Evolutionary conservation across 2,329 filamentous ascomycete species (phyloP), one percentile per base, ranked within the genome.

Genomic region (Trichoderma sp.): DNA sequence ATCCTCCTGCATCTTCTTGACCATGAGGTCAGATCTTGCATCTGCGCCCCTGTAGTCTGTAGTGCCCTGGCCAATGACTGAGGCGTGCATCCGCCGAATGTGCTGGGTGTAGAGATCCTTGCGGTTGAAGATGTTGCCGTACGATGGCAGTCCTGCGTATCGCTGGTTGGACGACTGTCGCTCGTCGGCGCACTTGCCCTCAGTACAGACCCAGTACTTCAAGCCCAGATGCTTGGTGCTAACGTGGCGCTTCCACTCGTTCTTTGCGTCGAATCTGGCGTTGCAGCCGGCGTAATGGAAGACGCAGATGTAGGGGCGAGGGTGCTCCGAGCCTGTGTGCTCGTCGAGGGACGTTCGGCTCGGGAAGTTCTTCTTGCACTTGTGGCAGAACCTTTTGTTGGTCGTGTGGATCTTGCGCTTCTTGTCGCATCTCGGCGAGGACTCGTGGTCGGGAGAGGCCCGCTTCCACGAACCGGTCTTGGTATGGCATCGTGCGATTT

Each of bases 181-280:
- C 12, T 81, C 79, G 31, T 84, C 81, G 18, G 82, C 83, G 81
- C 91, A 93, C 8, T 83, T 81, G 76, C 90, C 93, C 38, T 93
- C 86, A 78, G 92, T 89, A 85, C 95, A 98, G 75, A 93, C 87
- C 90, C 92, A 98, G 84, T 92, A 93, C 62, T 89, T 86, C 3
- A 94, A 87, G 72, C 92, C 90, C 27, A 98, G 87, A 81, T 98
- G 96, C 81, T 97, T 93, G 0, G 93, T 93, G 38, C 88, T 86
- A 80, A 96, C 91, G 81, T 98, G 96, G 0, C 96, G 91, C 83
- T 98, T 98, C 96, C 96, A 98, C 83, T 98, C 95, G 82, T 98
- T 98, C 85, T 97, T 98, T 79, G 89, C 92, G 3, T 89, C 88
- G 81, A 98, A 98, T 0, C 88, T 91, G 3, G 91, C 90, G 1